Evolutionary conservation across 2,329 filamentous ascomycete species (phyloP).

Genomic region (Alternaria conjuncta): DNA sequence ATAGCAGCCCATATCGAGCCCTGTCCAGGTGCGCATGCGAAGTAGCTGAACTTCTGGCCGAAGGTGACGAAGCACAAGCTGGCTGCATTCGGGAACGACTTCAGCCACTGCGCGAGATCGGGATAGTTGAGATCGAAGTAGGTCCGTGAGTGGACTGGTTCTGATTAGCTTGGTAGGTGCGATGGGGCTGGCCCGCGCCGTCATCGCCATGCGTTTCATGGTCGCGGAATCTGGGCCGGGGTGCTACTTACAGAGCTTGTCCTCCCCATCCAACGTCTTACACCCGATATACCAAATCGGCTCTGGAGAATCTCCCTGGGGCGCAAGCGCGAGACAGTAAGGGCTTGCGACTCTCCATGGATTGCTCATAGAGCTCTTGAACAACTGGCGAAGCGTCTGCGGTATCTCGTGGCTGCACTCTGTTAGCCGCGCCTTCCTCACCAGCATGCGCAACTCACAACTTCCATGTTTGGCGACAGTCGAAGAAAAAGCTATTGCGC

Average conservation of each 20-base stretch:
- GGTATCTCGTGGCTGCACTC: constrained; percentile 41
- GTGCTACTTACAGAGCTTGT: constrained; percentile 44
- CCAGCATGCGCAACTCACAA: constrained; percentile 27
- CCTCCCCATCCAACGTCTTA: constrained; percentile 41
- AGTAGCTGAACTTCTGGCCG: constrained; percentile 39
- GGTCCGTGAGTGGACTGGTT: constrained; percentile 39
- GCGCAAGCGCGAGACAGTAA: constrained; percentile 43
- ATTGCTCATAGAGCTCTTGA: constrained; percentile 41
- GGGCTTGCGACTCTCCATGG: constrained; percentile 42
- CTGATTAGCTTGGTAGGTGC: constrained; percentile 17
- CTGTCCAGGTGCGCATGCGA: constrained; percentile 37
- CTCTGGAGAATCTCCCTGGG: constrained; percentile 33
- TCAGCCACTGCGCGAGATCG: constrained; percentile 39
- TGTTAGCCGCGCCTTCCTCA: constrained; percentile 22
- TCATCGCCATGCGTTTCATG: constrained; percentile 13
- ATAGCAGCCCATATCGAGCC: constrained; percentile 46
- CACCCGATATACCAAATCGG: constrained; percentile 45
- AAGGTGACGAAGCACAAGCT: constrained; percentile 43
- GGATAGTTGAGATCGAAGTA: constrained; percentile 42
- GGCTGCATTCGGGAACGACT: constrained; percentile 35
- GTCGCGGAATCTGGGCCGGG: constrained; percentile 4
- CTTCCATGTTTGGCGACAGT: constrained; percentile 46
- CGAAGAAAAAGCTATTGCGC: constrained; percentile 47
- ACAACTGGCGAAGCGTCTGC: constrained; percentile 41
- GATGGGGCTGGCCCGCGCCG: constrained; percentile 6